Evolutionary conservation across 495 filamentous ascomycete genomes (phyloP).

Genomic region (Aspergillus coremiiformis): DNA sequence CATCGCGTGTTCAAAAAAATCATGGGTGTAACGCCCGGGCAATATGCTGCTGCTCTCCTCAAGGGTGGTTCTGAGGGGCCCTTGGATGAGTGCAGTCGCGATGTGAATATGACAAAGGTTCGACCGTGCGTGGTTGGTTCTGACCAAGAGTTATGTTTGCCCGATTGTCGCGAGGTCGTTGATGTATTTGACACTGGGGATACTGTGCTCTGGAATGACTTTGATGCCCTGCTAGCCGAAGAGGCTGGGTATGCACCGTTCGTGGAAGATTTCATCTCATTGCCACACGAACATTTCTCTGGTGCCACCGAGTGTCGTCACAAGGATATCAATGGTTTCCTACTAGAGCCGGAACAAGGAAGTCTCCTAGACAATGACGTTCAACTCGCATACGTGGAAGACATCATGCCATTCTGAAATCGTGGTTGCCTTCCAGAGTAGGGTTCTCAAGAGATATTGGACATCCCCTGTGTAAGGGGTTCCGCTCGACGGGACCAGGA

Average conservation of each 20-base stretch:
- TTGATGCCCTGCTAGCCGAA: conserved; percentile 31
- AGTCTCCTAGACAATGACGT: background rate
- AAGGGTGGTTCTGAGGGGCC: background rate
- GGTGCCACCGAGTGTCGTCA: background rate
- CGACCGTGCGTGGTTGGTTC: conserved; percentile 14
- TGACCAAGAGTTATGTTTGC: conserved; percentile 1
- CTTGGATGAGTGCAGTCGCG: background rate
- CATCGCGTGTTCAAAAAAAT: conserved; percentile 55
- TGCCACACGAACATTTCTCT: background rate
- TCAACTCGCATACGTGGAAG: background rate
- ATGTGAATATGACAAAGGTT: background rate
- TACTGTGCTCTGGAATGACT: conserved; percentile 29
- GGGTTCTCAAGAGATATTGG: background rate
- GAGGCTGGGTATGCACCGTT: conserved; percentile 16
- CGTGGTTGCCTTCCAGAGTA: background rate
- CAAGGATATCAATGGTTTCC: background rate
- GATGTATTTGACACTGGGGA: conserved; percentile 4
- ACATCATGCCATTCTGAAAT: background rate
- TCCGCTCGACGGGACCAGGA: background rate
- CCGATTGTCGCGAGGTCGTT: conserved; percentile 8
- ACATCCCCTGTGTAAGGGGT: background rate
- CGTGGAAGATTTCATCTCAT: background rate
- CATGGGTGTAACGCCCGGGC: conserved; percentile 54
- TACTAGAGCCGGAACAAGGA: background rate
- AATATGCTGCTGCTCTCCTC: conserved; percentile 31